These are phyloP conservation scores for Crithidia bombi DNA, from an alignment of 208 protist species.

Conservation along the genomic window DNA sequence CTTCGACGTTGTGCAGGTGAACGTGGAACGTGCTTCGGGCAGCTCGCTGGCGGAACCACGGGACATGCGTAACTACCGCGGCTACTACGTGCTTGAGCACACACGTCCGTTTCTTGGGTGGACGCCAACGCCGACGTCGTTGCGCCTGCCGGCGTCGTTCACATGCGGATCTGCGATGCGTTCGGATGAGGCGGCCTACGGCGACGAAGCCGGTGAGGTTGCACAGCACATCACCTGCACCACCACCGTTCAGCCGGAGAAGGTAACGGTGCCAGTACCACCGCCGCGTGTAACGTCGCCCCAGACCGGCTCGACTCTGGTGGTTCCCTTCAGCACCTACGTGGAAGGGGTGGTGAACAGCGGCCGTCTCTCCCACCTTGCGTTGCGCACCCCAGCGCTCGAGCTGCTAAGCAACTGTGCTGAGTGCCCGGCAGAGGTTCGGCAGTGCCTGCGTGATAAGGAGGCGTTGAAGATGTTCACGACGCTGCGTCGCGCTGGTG, in stretches of 20 bases:
- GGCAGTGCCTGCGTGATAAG: slow-evolving; percentile 32
- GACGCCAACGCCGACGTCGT: slow-evolving; percentile 34
- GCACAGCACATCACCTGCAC: background rate
- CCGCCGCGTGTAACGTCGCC: background rate
- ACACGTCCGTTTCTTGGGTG: slow-evolving; percentile 78
- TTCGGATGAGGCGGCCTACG: too few species aligned
- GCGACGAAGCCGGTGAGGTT: background rate
- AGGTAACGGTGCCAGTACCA: background rate
- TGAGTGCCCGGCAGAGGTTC: slow-evolving; percentile 39
- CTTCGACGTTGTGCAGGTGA: slow-evolving; percentile 74
- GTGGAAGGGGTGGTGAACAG: slow-evolving; percentile 43
- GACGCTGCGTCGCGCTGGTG: slow-evolving; percentile 57
- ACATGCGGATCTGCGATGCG: too few species aligned
- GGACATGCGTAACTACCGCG: slow-evolving; percentile 52
- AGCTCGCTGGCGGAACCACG: slow-evolving; percentile 17
- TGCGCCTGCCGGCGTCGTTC: background rate
- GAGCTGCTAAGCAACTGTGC: slow-evolving; percentile 9
- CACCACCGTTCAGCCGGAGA: background rate
- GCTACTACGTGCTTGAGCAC: slow-evolving; percentile 65
- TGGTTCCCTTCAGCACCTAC: slow-evolving; percentile 61
- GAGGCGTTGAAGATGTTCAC: slow-evolving; percentile 62
- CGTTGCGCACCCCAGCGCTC: slow-evolving; percentile 53
- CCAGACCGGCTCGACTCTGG: slow-evolving; percentile 10
- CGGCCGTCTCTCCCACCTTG: slow-evolving; percentile 54
- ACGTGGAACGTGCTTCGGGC: slow-evolving; percentile 32